phyloP scores from a whole-genome alignment of 495 filamentous ascomycete species.

The Daldinia loculata region DNA sequence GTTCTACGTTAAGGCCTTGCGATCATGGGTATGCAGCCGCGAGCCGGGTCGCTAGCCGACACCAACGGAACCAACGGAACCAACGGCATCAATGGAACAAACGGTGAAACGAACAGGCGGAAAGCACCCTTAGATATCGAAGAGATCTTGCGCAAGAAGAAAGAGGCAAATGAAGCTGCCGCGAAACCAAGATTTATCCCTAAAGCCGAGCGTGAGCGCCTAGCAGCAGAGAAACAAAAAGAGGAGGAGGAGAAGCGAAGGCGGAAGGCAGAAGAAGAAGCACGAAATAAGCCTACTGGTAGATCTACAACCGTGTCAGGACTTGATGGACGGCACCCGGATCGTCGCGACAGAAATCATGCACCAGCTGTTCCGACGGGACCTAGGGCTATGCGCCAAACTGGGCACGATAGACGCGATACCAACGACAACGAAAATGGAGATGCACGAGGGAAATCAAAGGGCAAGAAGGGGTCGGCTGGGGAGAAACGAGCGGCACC shows the following conservation, averaged over 20 bases:
- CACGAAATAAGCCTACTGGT: slow-evolving; percentile 38
- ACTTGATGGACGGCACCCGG: slow-evolving; percentile 31
- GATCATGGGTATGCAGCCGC: slow-evolving; percentile 44
- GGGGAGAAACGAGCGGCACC: slow-evolving; percentile 64
- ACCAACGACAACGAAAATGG: slow-evolving; percentile 62
- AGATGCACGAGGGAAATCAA: slow-evolving; percentile 46
- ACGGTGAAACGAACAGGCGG: slow-evolving; percentile 32
- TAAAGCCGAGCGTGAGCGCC: slow-evolving; percentile 85
- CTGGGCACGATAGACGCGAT: slow-evolving; percentile 60
- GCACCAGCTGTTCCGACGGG: slow-evolving; percentile 71
- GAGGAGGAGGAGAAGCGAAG: slow-evolving; percentile 78
- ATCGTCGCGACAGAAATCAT: slow-evolving; percentile 40
- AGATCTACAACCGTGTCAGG: slow-evolving; percentile 6
- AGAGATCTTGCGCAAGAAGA: slow-evolving; percentile 57
- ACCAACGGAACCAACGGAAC: slow-evolving; percentile 10
- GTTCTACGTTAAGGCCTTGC: slow-evolving; percentile 2
- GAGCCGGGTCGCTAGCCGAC: slow-evolving; percentile 35
- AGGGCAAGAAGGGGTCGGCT: slow-evolving; percentile 44
- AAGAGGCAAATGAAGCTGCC: slow-evolving; percentile 56
- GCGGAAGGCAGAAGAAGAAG: slow-evolving; percentile 62
- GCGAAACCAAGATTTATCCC: slow-evolving; percentile 91
- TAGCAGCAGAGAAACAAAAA: slow-evolving; percentile 83
- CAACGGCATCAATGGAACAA: slow-evolving; percentile 20
- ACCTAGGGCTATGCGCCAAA: slow-evolving; percentile 75
- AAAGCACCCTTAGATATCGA: slow-evolving; percentile 57